phyloP scores from a whole-genome alignment of 345 rosid species.

The Corymbia maculata region DNA sequence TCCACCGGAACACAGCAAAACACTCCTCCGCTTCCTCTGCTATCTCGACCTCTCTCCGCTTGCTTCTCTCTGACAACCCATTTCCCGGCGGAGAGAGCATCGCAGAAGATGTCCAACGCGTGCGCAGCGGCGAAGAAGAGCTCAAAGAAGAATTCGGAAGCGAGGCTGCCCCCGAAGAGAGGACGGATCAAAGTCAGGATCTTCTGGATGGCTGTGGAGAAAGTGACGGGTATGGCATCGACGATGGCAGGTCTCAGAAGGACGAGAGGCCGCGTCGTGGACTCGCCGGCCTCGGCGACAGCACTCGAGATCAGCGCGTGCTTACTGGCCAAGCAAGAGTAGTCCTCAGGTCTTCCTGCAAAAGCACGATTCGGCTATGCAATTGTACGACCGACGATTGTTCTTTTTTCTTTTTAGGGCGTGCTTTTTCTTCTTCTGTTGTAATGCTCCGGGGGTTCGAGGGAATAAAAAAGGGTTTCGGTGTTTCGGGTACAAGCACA shows the following conservation, averaged over 20 bases:
- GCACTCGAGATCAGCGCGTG: not conserved
- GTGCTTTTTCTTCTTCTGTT: not conserved
- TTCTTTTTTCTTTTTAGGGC: not conserved
- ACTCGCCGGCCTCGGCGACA: not conserved
- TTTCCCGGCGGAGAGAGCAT: not conserved
- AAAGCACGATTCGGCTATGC: not conserved
- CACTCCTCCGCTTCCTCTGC: not conserved
- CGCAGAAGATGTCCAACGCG: not conserved
- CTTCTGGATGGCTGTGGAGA: not conserved
- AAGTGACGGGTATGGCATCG: not conserved
- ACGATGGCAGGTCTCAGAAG: accelerated
- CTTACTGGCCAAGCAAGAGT: not conserved
- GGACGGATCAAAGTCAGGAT: not conserved
- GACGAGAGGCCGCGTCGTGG: not conserved
- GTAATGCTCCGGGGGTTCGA: not conserved
- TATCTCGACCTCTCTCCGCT: not conserved
- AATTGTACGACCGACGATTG: not conserved
- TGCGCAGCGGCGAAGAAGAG: too few relatives aligned
- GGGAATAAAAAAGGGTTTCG: too few relatives aligned
- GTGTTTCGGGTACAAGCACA: too few relatives aligned
- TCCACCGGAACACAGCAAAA: not conserved
- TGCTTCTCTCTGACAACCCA: not conserved
- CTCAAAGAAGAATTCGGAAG: not conserved
- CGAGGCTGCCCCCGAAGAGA: not conserved
- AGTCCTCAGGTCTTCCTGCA: not conserved